Percentiles rank a stretch among this genome's conserved stretches.
These are phyloP conservation scores for Corinectria fuckeliana DNA, from an alignment of 2,329 filamentous ascomycete genomes.

Conservation along the genomic window DNA sequence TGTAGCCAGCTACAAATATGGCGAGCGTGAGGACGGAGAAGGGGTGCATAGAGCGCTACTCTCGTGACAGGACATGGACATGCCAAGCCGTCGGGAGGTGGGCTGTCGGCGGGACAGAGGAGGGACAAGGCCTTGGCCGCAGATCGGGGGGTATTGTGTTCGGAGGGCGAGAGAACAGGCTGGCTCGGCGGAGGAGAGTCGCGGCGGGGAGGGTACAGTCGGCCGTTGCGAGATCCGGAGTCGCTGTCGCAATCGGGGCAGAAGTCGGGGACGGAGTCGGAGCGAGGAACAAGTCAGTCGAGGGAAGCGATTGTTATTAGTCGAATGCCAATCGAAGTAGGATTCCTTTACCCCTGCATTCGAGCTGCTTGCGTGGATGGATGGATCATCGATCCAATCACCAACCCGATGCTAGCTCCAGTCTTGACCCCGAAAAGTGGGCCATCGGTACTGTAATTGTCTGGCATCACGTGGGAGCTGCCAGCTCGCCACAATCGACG, in stretches of 20 bases:
- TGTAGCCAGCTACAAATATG: constrained; percentile 99
- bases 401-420: constrained; percentile 16
- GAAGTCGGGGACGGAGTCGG: not conserved
- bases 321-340: constrained; percentile 19
- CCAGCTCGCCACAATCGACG: not conserved
- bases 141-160: not conserved
- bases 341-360: constrained; percentile 32
- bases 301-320: constrained; percentile 21
- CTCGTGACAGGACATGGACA: constrained; percentile 50
- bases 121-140: constrained; percentile 14
- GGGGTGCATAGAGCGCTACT: constrained; percentile 83
- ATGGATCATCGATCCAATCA: constrained; percentile 14
- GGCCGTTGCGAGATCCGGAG: not conserved
- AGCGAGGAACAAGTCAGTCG: not conserved
- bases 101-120: constrained; percentile 25
- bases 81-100: constrained; percentile 33
- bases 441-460: not conserved
- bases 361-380: constrained; percentile 22
- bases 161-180: not conserved
- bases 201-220: not conserved
- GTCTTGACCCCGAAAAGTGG: constrained; percentile 29
- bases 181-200: not conserved
- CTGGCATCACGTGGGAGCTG: constrained; percentile 13
- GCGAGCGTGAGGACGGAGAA: constrained; percentile 94
- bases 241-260: not conserved